phyloP scores from a whole-genome alignment of 805 yeast species.

The Nakazawaea wickerhamii region DNA sequence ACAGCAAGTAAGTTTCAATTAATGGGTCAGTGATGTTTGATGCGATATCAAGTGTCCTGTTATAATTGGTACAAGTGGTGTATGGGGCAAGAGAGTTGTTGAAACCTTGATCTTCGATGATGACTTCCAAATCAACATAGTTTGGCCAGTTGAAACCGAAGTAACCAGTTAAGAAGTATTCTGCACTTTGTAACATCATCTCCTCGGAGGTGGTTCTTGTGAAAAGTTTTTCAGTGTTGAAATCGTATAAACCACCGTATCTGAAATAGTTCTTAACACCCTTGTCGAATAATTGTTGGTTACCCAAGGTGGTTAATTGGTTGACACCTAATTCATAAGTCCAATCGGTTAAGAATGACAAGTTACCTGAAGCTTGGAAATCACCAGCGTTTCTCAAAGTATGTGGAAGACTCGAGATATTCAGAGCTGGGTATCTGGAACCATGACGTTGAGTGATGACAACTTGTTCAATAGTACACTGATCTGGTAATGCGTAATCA shows the following conservation, averaged over 20 bases:
- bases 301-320: slow-evolving; percentile 17
- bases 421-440: slow-evolving; percentile 1
- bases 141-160: slow-evolving; percentile 28
- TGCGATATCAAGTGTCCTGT: not conserved
- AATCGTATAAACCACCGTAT: slow-evolving; percentile 17
- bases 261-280: slow-evolving; percentile 17
- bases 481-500: slow-evolving; percentile 19
- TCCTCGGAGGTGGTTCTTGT: slow-evolving; percentile 35
- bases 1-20: not conserved
- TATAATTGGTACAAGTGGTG: slow-evolving; percentile 15
- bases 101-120: slow-evolving; percentile 16
- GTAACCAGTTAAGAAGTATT: slow-evolving; percentile 44
- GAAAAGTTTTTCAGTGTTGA: slow-evolving; percentile 13
- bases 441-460: slow-evolving; percentile 9
- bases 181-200: slow-evolving; percentile 42
- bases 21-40: not conserved
- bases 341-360: slow-evolving; percentile 12
- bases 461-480: slow-evolving; percentile 10
- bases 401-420: not conserved
- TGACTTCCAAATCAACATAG: slow-evolving; percentile 18
- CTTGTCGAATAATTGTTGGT: slow-evolving; percentile 19
- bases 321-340: slow-evolving; percentile 13
- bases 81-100: slow-evolving; percentile 18
- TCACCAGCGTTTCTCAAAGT: not conserved
- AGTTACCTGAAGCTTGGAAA: slow-evolving; percentile 8